Evolutionary conservation across 306 rosid species (phyloP).

Genomic region (Begonia loranthoides): DNA sequence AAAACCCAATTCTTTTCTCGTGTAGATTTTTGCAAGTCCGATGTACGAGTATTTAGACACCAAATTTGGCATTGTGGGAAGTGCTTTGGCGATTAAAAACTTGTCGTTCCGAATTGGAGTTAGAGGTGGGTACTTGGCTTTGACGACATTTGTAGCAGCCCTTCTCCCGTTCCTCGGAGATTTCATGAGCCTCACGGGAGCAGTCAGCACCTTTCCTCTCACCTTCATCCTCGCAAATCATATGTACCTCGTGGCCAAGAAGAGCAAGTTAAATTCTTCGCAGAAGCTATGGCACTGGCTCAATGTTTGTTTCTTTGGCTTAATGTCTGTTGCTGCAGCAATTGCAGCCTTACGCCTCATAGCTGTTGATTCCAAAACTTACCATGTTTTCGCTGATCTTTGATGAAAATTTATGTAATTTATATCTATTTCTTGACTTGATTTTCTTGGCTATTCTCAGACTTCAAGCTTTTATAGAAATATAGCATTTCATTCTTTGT

Average conservation of each 20-base stretch:
- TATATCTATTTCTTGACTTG: too few relatives aligned
- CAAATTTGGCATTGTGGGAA: slow-evolving; percentile 59
- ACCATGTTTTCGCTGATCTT: slow-evolving; percentile 64
- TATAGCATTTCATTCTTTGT: too few relatives aligned
- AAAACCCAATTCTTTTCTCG: not conserved
- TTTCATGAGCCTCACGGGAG: slow-evolving; percentile 98
- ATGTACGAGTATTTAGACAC: slow-evolving; percentile 89
- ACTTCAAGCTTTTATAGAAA: not conserved
- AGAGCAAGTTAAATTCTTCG: slow-evolving; percentile 34
- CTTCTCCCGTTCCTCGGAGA: slow-evolving; percentile 91
- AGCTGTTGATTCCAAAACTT: slow-evolving; percentile 67
- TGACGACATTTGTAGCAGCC: slow-evolving; percentile 68
- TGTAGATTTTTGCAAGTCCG: slow-evolving; percentile 91
- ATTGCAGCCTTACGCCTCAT: slow-evolving; percentile 71
- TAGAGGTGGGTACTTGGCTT: slow-evolving; percentile 70
- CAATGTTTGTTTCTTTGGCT: slow-evolving; percentile 63
- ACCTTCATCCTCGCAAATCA: slow-evolving; percentile 92
- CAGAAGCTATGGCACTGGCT: slow-evolving; percentile 92
- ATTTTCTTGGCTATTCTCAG: not conserved
- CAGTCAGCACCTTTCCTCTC: slow-evolving; percentile 87
- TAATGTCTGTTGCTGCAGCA: slow-evolving; percentile 64
- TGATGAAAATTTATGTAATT: slow-evolving; percentile 18
- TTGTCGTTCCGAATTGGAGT: slow-evolving; percentile 51
- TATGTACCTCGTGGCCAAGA: slow-evolving; percentile 73
- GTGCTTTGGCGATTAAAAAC: slow-evolving; percentile 39